Evolutionary conservation across 176 grass and related monocot species (phyloP).

Genomic region (Bonia amplexicaulis): DNA sequence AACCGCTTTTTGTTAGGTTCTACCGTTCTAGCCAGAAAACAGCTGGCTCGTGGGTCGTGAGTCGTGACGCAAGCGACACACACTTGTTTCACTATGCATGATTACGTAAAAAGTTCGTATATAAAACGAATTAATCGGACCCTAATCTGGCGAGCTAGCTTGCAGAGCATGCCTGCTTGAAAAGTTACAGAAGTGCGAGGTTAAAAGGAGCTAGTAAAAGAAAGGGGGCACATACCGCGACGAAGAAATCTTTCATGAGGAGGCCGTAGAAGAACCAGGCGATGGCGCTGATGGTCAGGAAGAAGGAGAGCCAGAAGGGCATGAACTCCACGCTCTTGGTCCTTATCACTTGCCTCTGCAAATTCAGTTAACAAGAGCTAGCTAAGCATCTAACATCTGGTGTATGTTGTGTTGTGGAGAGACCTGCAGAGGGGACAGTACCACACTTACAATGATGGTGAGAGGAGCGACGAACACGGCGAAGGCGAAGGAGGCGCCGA

Average conservation of each 20-base stretch:
- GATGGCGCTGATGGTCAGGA: constrained; percentile 78
- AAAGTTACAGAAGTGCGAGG: background rate
- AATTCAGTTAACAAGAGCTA: background rate
- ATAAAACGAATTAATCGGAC: background rate
- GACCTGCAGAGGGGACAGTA: background rate
- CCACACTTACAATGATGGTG: constrained; percentile 62
- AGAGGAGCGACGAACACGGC: constrained; percentile 78
- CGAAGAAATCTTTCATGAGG: constrained; percentile 48
- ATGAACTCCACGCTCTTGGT: constrained; percentile 95
- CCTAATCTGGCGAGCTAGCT: constrained; percentile 17
- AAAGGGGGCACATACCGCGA: constrained; percentile 43
- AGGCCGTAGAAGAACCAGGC: constrained; percentile 89
- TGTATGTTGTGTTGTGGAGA: background rate
- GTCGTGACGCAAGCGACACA: constrained; percentile 8
- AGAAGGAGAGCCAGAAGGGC: constrained; percentile 77
- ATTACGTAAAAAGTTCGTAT: constrained; percentile 1
- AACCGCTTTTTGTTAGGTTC: no score
- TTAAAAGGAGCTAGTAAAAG: background rate
- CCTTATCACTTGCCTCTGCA: constrained; percentile 72
- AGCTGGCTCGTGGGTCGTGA: constrained; percentile 1
- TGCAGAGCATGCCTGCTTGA: background rate
- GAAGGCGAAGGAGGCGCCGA: constrained; percentile 63
- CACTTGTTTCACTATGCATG: constrained; percentile 25
- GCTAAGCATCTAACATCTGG: background rate
- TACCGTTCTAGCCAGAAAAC: background rate